Evolutionary conservation across 116 monocot species (phyloP), one percentile per base, ranked within the genome.

Genomic region (Dioscorea cayenensis): DNA sequence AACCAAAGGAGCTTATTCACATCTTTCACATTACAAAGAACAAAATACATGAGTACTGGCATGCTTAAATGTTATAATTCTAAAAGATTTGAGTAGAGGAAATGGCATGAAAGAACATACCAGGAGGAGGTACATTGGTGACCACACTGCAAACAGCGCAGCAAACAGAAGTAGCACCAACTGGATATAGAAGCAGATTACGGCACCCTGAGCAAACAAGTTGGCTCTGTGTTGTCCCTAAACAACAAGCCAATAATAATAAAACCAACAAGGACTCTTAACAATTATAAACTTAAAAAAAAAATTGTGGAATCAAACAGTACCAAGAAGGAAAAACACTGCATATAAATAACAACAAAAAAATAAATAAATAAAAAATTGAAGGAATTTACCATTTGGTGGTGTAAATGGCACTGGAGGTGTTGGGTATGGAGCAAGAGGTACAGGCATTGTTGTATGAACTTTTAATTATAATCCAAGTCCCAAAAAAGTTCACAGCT

Each of bases 101-200:
- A 55, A 55, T 8, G 18, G 55, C 16, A 55, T 55, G 16, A n/a
- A 3, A 14, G 43, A 68, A 65, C 28, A 14, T 89, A 89, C 89
- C 89, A 11, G 85, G 89, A 22, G 89, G 80, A 18, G 83, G 85
- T 16, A 89, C 89, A 63, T 69, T 38, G 51, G 85, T 89, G 28
- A 89, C 83, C 5, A 77, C 84, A 77, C 70, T 79, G 77, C 84
- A 84, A 43, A 87, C 78, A 36, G 87, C 87, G 76, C 87, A 87
- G 67, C 78, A 89, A 35, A 89, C 85, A 49, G 89, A 83, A 43
- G 86, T 64, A 63, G 89, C 89, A 4, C 89, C 89, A 9, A 81
- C 66, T 38, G 89, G 89, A 83, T 83, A 89, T 8, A 83, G 75
- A 70, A 89, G 89, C 25, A 89, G 82, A 77, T 89, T 89, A 73